phyloP scores from a whole-genome alignment of 208 protist species.

The Crithidia thermophila region DNA sequence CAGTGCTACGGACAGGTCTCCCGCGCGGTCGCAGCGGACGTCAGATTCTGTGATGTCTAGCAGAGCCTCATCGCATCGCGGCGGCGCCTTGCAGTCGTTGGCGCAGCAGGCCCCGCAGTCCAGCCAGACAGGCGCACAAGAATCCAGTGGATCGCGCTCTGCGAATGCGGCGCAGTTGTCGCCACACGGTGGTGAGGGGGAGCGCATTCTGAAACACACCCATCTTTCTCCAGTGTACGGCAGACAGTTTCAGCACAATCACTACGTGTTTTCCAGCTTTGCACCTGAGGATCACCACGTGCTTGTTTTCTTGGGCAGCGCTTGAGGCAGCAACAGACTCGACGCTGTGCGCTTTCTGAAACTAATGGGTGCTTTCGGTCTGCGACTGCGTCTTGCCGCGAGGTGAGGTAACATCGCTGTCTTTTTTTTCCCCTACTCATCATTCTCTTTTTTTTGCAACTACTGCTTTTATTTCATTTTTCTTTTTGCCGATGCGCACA shows the following conservation, averaged over 20 bases:
- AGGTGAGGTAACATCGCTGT: too few relatives aligned
- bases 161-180: not conserved
- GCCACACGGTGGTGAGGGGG: not conserved
- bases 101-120: not conserved
- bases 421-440: too few relatives aligned
- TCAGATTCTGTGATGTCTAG: not conserved
- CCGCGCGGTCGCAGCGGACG: not conserved
- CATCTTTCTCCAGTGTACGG: constrained; percentile 17
- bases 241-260: constrained; percentile 28
- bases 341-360: too few relatives aligned
- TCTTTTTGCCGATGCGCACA: not conserved
- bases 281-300: constrained; percentile 34
- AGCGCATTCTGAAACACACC: constrained; percentile 19
- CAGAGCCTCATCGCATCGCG: not conserved
- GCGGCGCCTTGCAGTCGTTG: not conserved
- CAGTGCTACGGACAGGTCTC: not conserved
- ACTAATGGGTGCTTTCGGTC: too few relatives aligned
- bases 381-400: too few relatives aligned
- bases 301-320: constrained; percentile 39
- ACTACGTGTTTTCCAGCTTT: constrained; percentile 41
- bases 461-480: not conserved
- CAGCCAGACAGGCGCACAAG: not conserved
- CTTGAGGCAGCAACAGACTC: not conserved
- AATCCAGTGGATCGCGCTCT: not conserved
- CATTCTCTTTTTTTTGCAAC: too few relatives aligned